These are phyloP conservation scores for Mycocentrospora acerina DNA, from an alignment of 2,329 filamentous ascomycete genomes.

Conservation along the genomic window DNA sequence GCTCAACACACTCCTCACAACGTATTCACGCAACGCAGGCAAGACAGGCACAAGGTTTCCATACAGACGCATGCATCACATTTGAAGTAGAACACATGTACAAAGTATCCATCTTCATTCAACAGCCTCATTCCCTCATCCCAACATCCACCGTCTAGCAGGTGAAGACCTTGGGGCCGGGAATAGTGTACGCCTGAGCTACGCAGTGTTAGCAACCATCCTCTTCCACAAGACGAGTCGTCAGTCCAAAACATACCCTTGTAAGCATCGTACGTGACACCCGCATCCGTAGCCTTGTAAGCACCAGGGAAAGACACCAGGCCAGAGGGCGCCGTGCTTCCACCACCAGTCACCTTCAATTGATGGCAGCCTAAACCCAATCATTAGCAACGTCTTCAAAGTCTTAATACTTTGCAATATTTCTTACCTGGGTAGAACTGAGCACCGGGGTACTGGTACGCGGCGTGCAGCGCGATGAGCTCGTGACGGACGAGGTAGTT, in stretches of 20 bases:
- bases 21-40: too few relatives aligned
- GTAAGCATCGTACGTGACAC: conserved; percentile 57
- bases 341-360: conserved; percentile 55
- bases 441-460: conserved; percentile 53
- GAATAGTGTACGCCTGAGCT: conserved; percentile 29
- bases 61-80: conserved; percentile 1
- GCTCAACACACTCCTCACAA: too few relatives aligned
- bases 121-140: neutral
- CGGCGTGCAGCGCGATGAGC: conserved; percentile 57
- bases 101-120: conserved; percentile 14
- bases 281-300: conserved; percentile 53
- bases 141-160: conserved; percentile 19
- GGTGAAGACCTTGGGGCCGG: conserved; percentile 32
- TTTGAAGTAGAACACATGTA: neutral
- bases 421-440: conserved; percentile 59
- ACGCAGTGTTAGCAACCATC: conserved; percentile 3
- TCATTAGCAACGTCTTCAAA: too few relatives aligned
- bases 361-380: conserved; percentile 54
- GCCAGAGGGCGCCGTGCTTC: conserved; percentile 44
- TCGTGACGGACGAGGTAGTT: conserved; percentile 63
- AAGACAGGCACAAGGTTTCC: too few relatives aligned
- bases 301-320: conserved; percentile 57
- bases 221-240: neutral
- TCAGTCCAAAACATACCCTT: conserved; percentile 33
- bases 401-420: too few relatives aligned